Evolutionary conservation across 2,329 filamentous ascomycete genomes (phyloP).

Genomic region (Malbranchea cinnamomea): DNA sequence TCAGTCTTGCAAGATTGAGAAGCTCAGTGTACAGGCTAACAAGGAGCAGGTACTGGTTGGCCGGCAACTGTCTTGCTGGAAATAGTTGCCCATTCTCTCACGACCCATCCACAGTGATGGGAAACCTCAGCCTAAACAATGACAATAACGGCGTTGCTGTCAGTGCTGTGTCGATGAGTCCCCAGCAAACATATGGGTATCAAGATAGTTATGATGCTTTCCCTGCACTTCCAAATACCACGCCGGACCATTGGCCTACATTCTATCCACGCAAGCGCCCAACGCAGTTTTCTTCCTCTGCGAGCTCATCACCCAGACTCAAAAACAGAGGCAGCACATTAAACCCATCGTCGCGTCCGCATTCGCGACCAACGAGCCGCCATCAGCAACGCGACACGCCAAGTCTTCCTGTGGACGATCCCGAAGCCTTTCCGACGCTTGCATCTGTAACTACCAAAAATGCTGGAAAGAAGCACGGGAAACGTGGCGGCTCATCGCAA

Average conservation of each 20-base stretch:
- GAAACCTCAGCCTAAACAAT: conserved; percentile 59
- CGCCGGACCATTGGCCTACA: conserved; percentile 43
- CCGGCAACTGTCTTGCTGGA: conserved; percentile 86
- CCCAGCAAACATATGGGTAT: conserved; percentile 56
- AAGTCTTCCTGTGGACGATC: conserved; percentile 74
- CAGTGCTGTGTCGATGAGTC: conserved; percentile 38
- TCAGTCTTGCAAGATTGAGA: conserved; percentile 9
- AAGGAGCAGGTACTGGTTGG: conserved; percentile 68
- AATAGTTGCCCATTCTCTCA: conserved; percentile 95
- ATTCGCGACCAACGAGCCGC: conserved; percentile 73
- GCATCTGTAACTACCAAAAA: conserved; percentile 60
- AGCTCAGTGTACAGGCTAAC: conserved; percentile 18
- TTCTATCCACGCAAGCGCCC: conserved; percentile 31
- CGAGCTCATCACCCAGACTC: conserved; percentile 13
- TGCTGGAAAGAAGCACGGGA: conserved; percentile 73
- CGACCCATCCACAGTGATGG: conserved; percentile 75
- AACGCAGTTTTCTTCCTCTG: conserved; percentile 22
- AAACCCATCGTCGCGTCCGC: conserved; percentile 44
- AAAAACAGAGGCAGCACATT: conserved; percentile 40
- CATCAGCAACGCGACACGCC: conserved; percentile 54
- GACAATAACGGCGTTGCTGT: conserved; percentile 39
- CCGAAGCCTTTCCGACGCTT: conserved; percentile 84
- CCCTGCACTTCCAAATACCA: conserved; percentile 53
- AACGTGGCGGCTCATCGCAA: conserved; percentile 54
- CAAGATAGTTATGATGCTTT: conserved; percentile 69